Evolutionary conservation across 2,329 filamentous ascomycete genomes (phyloP), one percentile per base, ranked within the genome.

Genomic region (Cladosporium sp.): DNA sequence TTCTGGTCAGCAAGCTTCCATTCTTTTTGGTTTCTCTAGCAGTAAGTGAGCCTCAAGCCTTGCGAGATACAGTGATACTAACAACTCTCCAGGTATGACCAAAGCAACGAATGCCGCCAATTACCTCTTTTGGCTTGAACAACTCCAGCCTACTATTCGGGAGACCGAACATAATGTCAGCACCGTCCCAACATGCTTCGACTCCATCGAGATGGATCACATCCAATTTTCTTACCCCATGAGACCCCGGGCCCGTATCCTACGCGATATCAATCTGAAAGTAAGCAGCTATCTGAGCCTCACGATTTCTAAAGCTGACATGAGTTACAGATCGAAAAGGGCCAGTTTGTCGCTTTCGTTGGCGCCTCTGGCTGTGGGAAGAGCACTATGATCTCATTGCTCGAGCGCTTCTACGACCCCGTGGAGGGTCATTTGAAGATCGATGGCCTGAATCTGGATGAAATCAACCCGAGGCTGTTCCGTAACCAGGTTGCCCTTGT

Each of bases 401-500:
- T 83, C 10, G 80, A 82, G 67, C 76, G 80, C 23, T 83, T 83
- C 71, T 83, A 83, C 70, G 75, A 80, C 46, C 79, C 80, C 0
- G 70, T 70, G 0, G 67, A 72, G 1, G 82, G 82, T 25, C 65
- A 66, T 5, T 79, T 84, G 46, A 71, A 68, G 1, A 66, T 82
- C 32, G 88, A 91, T 73, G 86, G 83, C 5, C 2, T 3, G 16
- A 11, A n/a, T 21, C 46, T 49, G 3, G 79, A 81, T 59, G 83
- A 89, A 70, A 86, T 93, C 51, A 75, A 79, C 1, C 81, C 89
- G 0, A 82, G 82, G 66, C 78, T 83, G 21, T 92, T 92, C 74
- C 85, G 91, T 48, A 82, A 83, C 64, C 78, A 86, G 39, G 81
- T 93, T 14, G 89, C 89, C 1, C 83, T 93, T 0, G 91, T 93